Evolutionary conservation across 2,329 filamentous ascomycete species (phyloP).

Genomic region (Claviceps lovelessii): DNA sequence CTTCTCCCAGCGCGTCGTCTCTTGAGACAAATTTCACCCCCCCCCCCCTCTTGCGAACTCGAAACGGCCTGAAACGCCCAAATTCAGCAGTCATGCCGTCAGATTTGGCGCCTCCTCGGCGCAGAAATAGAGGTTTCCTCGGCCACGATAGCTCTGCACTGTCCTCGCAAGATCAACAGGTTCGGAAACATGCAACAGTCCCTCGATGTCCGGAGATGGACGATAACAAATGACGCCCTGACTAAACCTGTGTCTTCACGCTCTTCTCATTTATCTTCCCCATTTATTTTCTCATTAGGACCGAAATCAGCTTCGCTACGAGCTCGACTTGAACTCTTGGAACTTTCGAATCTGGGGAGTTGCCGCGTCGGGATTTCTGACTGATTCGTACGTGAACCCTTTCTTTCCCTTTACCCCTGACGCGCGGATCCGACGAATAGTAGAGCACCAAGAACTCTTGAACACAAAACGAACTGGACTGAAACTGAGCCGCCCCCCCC

Average conservation of each 20-base stretch:
- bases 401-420: neutral
- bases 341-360: slow-evolving; percentile 41
- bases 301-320: slow-evolving; percentile 36
- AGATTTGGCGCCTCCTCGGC: slow-evolving; percentile 15
- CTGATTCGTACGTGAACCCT: slow-evolving; percentile 30
- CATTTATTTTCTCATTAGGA: slow-evolving; percentile 20
- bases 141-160: slow-evolving; percentile 37
- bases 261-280: neutral
- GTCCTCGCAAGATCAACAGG: slow-evolving; percentile 33
- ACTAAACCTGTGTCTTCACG: neutral
- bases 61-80: too few species aligned
- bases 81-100: slow-evolving; percentile 14
- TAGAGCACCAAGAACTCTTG: neutral
- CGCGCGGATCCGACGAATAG: neutral
- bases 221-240: slow-evolving; percentile 1
- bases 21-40: neutral
- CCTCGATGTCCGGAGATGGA: neutral
- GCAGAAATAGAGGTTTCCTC: slow-evolving; percentile 35
- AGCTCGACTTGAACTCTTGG: slow-evolving; percentile 40
- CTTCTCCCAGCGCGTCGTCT: neutral
- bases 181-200: slow-evolving; percentile 12
- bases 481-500: neutral
- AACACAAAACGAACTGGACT: neutral
- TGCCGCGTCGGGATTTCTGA: slow-evolving; percentile 39
- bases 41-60: neutral